Base-by-base conservation (phyloP, 192 early-diverging fungal genomes). In the Coemansia sp. region DNA sequence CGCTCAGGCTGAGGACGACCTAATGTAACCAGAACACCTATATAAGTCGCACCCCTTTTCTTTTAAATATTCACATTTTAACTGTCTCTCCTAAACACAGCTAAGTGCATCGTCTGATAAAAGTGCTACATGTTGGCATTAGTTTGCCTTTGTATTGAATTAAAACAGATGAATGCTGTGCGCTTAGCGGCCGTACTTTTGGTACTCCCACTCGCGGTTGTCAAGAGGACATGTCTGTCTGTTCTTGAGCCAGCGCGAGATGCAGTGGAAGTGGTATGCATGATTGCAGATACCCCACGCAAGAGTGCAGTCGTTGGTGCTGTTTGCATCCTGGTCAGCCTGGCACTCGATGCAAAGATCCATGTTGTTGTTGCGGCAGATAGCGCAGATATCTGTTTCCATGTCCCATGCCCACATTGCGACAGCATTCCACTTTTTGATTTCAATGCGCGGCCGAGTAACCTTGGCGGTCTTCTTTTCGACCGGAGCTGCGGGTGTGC, bases 331-430 rank as follows among this genome's bases (percentile, higher is more conserved):
- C 79, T 96, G 96, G 68, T 96, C 95, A 7, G 94, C 96, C 70
- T 98, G 96, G 80, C 96, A 98, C 79, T 95, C 94, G 47, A 96
- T 96, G 67, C 96, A 98, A 49, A 94, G 84, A 67, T 98, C 96
- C 96, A 98, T 98, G 78, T 95, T 98, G 80, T 98, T 95, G 80
- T 98, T 98, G 67, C 94, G 85, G 77, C 96, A 98, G 82, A 98
- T 98, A 54, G 96, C 94, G 64, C 96, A 98, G 76, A 94, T 95
- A 73, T 96, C 96, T 6, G 95, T 93, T 19, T 92, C 92, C 81
- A 96, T 95, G 72, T 98, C 94, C 96, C 96, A 99, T 30, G 94
- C 89, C 96, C 96, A 99, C 44, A 99, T 81, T 24, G 96, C 95
- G 15, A 99, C 96, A 0, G 95, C 95, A 65, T 96, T 95, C 96